A percentile compares a stretch with the other conserved stretches of the same genome.
phyloP scores from a whole-genome alignment of 108 stramenopile species.

The Discostella pseudostelligera region DNA sequence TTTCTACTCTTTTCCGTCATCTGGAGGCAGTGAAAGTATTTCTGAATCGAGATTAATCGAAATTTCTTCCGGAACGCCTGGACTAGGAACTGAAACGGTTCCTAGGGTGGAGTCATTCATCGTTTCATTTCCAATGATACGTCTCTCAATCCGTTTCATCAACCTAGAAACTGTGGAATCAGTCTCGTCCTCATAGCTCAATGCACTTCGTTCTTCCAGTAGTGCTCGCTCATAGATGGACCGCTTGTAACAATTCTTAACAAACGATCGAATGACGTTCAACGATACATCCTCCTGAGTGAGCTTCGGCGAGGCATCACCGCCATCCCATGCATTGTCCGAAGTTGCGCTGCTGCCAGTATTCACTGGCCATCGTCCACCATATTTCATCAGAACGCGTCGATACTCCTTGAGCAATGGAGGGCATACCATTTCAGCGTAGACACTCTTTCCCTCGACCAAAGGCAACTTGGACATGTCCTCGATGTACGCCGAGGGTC shows the following conservation, averaged over 20 bases:
- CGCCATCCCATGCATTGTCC: background rate
- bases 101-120: slow-evolving; percentile 21
- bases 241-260: slow-evolving; percentile 41
- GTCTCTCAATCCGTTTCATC: slow-evolving; percentile 9
- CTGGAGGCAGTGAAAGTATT: slow-evolving; percentile 10
- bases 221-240: slow-evolving; percentile 39
- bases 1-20: too few species aligned
- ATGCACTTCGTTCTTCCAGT: slow-evolving; percentile 34
- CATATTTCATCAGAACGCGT: slow-evolving; percentile 28
- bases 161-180: slow-evolving; percentile 3
- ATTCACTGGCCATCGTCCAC: slow-evolving; percentile 39
- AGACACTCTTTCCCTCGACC: slow-evolving; percentile 39
- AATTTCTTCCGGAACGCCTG: slow-evolving; percentile 34
- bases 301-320: background rate
- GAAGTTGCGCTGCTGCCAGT: background rate
- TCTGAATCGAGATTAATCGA: slow-evolving; percentile 37
- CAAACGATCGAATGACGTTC: slow-evolving; percentile 37
- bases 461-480: slow-evolving; percentile 45
- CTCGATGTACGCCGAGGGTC: slow-evolving; percentile 42
- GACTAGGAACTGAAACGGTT: slow-evolving; percentile 28
- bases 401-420: slow-evolving; percentile 41
- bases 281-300: slow-evolving; percentile 47
- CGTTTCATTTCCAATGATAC: too few species aligned
- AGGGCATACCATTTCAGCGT: slow-evolving; percentile 48
- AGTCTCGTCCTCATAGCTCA: background rate